phyloP scores from a whole-genome alignment of 78 protist species.

The Guillardia theta region DNA sequence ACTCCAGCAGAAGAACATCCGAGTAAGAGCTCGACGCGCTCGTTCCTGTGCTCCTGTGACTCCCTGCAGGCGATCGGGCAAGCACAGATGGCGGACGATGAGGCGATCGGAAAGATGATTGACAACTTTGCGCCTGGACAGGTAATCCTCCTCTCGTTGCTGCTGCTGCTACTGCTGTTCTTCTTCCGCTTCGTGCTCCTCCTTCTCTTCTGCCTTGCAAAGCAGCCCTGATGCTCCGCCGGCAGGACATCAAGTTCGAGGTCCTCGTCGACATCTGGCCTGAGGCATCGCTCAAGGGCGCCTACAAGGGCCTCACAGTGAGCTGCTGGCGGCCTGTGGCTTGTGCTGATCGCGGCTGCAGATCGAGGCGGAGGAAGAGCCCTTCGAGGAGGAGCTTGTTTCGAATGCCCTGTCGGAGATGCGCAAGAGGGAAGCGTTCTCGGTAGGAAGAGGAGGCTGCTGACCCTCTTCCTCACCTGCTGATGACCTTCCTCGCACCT shows the following conservation, averaged over 20 bases:
- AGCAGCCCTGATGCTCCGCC: too few species aligned
- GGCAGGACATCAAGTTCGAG: neutral
- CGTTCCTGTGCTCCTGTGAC: neutral
- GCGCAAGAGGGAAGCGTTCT: neutral
- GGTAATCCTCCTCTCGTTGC: too few species aligned
- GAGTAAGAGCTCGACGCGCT: neutral
- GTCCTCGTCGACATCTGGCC: constrained; percentile 8
- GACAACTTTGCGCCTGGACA: neutral
- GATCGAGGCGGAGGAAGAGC: constrained; percentile 31
- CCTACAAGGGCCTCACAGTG: neutral
- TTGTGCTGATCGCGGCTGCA: neutral
- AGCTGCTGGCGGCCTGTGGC: neutral
- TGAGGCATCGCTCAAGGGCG: neutral
- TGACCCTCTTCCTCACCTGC: too few species aligned
- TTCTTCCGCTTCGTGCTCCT: too few species aligned
- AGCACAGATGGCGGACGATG: neutral
- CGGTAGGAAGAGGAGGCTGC: too few species aligned
- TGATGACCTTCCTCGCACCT: too few species aligned
- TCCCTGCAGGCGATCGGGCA: neutral
- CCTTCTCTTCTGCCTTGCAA: too few species aligned
- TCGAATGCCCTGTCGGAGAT: neutral
- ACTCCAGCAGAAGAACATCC: neutral
- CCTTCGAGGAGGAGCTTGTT: constrained; percentile 7
- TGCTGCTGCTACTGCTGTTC: too few species aligned
- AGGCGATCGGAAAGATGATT: neutral